Conservation (phyloP, 106 monocot species). For the Hemerocallis citrina region DNA sequence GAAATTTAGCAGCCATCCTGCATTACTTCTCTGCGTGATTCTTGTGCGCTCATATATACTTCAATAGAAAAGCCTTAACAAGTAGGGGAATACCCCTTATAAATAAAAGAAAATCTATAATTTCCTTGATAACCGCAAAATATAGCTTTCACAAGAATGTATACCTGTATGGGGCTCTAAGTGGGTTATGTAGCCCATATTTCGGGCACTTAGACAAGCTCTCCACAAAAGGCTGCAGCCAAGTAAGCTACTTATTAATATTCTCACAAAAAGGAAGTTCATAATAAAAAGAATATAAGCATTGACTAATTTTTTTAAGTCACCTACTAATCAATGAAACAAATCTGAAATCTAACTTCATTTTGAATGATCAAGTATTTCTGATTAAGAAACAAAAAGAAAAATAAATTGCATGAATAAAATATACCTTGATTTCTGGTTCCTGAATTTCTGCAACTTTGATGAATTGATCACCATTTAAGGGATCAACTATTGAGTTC, state of each 20-base stretch:
- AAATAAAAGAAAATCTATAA: background rate
- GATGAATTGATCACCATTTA: constrained; percentile 87
- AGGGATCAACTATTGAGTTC: constrained; percentile 70
- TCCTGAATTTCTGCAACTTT: constrained; percentile 80
- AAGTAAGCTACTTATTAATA: background rate
- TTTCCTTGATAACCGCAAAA: background rate
- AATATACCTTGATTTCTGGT: constrained; percentile 52
- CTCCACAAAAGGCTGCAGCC: constrained; percentile 75
- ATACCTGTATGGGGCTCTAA: constrained; percentile 83
- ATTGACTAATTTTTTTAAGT: background rate
- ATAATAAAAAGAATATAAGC: background rate
- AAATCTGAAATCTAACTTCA: background rate
- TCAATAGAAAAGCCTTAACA: background rate
- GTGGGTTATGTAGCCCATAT: constrained; percentile 91
- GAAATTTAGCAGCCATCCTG: background rate
- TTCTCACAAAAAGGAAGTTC: background rate
- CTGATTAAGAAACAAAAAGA: background rate
- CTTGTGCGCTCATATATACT: background rate
- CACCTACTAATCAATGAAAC: background rate
- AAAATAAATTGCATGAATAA: background rate
- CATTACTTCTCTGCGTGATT: background rate
- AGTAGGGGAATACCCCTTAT: background rate
- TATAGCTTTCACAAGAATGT: background rate
- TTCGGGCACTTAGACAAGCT: constrained; percentile 87
- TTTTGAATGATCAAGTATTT: background rate